Conservation (phyloP, 148 eudicot genomes). For the Spergularia marina region DNA sequence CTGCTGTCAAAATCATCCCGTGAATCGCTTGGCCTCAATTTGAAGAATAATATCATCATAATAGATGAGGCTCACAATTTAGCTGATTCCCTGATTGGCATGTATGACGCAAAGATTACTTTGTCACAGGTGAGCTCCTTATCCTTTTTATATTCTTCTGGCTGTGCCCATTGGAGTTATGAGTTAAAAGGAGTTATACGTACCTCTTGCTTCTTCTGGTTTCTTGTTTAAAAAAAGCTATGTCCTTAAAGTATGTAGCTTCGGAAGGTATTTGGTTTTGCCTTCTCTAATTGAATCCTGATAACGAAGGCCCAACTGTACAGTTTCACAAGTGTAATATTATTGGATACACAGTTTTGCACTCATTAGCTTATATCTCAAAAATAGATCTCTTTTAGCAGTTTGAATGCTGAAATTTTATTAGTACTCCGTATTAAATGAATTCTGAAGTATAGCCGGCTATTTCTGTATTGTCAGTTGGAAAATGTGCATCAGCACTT, state of each 20-base stretch:
- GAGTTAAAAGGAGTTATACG: too few species aligned
- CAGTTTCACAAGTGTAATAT: not conserved
- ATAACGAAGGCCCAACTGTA: not conserved
- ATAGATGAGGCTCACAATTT: conserved; percentile 97
- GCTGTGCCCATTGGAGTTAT: too few species aligned
- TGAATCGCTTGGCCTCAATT: conserved; percentile 84
- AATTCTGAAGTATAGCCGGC: not conserved
- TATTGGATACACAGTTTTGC: not conserved
- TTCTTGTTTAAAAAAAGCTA: not conserved
- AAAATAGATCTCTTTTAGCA: not conserved
- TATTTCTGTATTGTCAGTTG: conserved; percentile 47
- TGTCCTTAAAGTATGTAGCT: not conserved
- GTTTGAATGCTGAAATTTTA: conserved; percentile 9
- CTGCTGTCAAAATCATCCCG: conserved; percentile 90
- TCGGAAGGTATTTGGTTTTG: not conserved
- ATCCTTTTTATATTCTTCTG: conserved; percentile 5
- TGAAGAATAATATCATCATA: conserved; percentile 69
- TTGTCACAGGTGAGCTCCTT: conserved; percentile 55
- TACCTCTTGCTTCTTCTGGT: not conserved
- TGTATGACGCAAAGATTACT: conserved; percentile 82
- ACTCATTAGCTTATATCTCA: not conserved
- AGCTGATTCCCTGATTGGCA: conserved; percentile 93
- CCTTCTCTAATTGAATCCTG: not conserved
- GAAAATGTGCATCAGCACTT: conserved; percentile 59
- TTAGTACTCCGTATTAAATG: conserved; percentile 11